Conservation (phyloP, 2,329 filamentous ascomycete species). For the Pseudomassariella vexata region DNA sequence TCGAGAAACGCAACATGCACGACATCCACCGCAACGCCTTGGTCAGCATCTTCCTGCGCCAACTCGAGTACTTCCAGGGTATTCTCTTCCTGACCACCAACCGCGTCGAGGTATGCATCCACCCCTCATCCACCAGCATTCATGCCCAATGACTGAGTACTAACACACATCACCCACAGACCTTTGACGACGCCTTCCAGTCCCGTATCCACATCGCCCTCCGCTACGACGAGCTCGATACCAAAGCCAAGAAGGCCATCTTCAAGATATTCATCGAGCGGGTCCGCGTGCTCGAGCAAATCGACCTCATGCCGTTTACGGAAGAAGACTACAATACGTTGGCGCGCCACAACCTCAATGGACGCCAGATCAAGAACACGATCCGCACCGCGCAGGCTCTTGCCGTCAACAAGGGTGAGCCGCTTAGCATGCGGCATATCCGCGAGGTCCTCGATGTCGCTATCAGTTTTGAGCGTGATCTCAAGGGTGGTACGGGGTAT, state of each 20-base stretch:
- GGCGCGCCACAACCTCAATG: conserved; percentile 58
- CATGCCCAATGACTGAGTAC: conserved; percentile 1
- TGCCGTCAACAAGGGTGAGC: conserved; percentile 67
- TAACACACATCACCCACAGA: conserved; percentile 37
- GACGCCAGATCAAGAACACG: conserved; percentile 78
- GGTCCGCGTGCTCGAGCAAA: conserved; percentile 56
- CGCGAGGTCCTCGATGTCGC: conserved; percentile 78
- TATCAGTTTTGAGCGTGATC: conserved; percentile 74
- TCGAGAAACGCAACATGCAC: conserved; percentile 76
- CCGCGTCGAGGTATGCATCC: conserved; percentile 55
- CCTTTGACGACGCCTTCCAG: conserved; percentile 88
- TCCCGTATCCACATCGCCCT: conserved; percentile 82
- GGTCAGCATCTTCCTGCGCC: conserved; percentile 79
- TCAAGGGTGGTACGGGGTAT: conserved; percentile 76
- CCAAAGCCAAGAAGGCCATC: conserved; percentile 68
- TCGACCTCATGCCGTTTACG: conserved; percentile 38
- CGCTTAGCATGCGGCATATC: conserved; percentile 74
- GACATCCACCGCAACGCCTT: conserved; percentile 82
- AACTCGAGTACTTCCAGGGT: conserved; percentile 88
- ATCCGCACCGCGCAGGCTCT: conserved; percentile 78
- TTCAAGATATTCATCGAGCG: conserved; percentile 80
- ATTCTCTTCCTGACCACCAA: conserved; percentile 89
- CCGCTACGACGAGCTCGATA: conserved; percentile 68
- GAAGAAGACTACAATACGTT: conserved; percentile 64
- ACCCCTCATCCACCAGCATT: background rate